Percentiles rank a stretch among this genome's conserved stretches.
These are phyloP conservation scores for Cadophora sp. DNA, from an alignment of 2,329 filamentous ascomycete genomes.

Conservation along the genomic window DNA sequence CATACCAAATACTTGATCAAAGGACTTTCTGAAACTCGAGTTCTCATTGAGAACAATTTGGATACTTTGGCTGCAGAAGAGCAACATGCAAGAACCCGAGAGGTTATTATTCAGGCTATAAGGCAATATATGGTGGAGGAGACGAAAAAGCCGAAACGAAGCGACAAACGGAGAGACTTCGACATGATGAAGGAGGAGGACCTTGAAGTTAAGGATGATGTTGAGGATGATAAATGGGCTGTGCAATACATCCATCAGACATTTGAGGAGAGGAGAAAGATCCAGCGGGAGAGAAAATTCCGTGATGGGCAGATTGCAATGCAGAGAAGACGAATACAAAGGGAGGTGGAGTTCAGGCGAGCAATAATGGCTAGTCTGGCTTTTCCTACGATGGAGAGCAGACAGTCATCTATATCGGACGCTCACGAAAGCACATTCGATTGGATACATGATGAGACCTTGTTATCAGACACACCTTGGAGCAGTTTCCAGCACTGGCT, in stretches of 20 bases:
- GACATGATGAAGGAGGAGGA: background rate
- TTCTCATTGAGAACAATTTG: background rate
- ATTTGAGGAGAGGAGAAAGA: background rate
- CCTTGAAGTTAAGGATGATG: background rate
- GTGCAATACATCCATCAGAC: background rate
- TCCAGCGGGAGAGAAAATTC: background rate
- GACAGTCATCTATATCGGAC: conserved; percentile 6
- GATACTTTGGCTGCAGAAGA: background rate
- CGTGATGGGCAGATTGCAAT: background rate
- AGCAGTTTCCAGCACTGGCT: background rate
- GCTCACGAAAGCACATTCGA: conserved; percentile 25
- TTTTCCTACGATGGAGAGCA: conserved; percentile 12
- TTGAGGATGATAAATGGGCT: background rate
- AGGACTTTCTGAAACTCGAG: background rate
- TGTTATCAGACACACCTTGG: conserved; percentile 32
- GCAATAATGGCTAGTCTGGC: conserved; percentile 12
- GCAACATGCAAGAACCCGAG: background rate
- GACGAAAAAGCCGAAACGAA: background rate
- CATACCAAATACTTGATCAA: background rate
- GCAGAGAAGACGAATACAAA: background rate
- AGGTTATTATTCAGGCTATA: background rate
- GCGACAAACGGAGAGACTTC: background rate
- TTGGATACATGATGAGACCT: conserved; percentile 18
- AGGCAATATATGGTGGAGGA: background rate
- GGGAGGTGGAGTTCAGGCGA: background rate